Base-by-base conservation (phyloP, 306 rosid genomes). In the Adenanthera pavonina region DNA sequence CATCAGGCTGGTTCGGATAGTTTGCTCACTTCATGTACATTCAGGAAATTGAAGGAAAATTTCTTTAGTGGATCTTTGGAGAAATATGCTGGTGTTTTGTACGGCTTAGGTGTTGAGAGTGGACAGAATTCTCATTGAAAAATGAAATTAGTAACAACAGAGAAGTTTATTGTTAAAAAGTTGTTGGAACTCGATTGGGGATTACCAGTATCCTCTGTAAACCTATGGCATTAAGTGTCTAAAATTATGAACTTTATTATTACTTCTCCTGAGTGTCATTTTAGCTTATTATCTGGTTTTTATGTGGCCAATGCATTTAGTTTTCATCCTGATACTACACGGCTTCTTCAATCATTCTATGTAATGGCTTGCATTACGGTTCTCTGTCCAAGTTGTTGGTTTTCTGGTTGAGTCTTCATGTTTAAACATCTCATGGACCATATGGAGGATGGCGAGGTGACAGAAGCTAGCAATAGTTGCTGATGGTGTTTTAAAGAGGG, bases 1-100 rank as follows among this genome's bases (percentile, higher is more conserved):
- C 90, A 87, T 61, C 90, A 84, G 51, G 90, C 90, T 5, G 90
- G 90, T 72, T 87, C 90, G 0, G 91, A 88, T 75, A 88, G 91
- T 62, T 75, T 88, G 87, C 87, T 88, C 66, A 88, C 91, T 0
- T 83, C 89, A 3, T 80, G 85, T 78, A 83, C 89, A 12, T 88
- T 88, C 85, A 80, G 77, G 84, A 88, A 85, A 60, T 78, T 88
- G 86, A 88, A 85, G 69, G 89, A 85, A 65, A 85, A 81, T 81
- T 86, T 84, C 85, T 89, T 86, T 83, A 86, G 85, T 78, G 92
- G 88, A 54, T 89, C 92, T 15, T 13, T 84, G 86, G 92, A 84
- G 82, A 86, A 74, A 70, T 89, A 89, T 84, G 88, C 88, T 5
- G 92, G 92, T 72, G 88, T 89, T 9, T 89, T 89, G 85, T 89